Evolutionary conservation across 2,329 filamentous ascomycete genomes (phyloP), one percentile per base, ranked within the genome.

Genomic region (Venturia oleaginea): DNA sequence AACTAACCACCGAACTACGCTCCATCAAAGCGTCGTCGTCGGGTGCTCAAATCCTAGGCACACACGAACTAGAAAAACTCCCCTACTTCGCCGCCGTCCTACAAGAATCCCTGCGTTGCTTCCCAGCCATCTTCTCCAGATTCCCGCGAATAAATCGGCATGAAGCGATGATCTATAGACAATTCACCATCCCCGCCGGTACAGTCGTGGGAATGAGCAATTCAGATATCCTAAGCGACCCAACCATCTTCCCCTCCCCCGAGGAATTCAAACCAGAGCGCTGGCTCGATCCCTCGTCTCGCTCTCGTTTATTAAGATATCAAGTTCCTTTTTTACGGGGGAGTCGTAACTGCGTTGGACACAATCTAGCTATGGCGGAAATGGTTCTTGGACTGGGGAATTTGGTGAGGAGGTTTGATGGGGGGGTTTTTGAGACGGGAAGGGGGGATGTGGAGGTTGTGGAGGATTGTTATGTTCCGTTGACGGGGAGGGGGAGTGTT

Each of bases 251-350:
- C 38, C 64, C 61, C 17, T n/a, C 60, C 4, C 64, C 67, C 24
- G 6, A 62, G 13, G 55, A 27, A 8, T 68, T 68, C 57, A 54
- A 11, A 27, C 67, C 84, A 11, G 77, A 86, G 42, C 83, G 87
- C 67, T 80, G 81, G 27, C 76, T 85, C 64, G 46, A 51, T 13
- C 83, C 83, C 68, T 5, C 17, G 42, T 22, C 15, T 10, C 57
- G 37, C 3, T 22, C 15, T 13, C 19, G 48, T n/a, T 30, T 66
- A 32, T 27, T 57, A 77, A 83, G 54, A 70, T 84, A 8, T 83
- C 87, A 69, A 88, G 88, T 76, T 83, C 86, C 0, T 89, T 89
- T 76, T 37, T 82, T 85, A 6, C 83, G 78, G 59, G 87, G 87
- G 3, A 86, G 84, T 0, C 77, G 87, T 68, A 86, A 85, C 0